Conservation (phyloP, 495 filamentous ascomycete genomes). For the Glutinoglossum americanum region DNA sequence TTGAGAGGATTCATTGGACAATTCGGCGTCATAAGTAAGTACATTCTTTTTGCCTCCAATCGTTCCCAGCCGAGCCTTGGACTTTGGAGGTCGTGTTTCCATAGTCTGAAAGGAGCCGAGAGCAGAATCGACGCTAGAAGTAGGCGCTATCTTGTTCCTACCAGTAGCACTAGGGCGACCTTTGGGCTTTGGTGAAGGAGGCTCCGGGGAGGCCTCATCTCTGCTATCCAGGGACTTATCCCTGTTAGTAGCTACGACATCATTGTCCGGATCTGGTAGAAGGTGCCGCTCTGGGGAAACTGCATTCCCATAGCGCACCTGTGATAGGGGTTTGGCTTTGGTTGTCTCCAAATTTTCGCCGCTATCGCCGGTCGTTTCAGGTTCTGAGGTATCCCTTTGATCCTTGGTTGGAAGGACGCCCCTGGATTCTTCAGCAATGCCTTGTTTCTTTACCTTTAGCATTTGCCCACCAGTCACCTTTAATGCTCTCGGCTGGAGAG, state of each 20-base stretch:
- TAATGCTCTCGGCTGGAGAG: not conserved
- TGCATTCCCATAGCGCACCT: not conserved
- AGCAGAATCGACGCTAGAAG: not conserved
- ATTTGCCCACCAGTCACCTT: not conserved
- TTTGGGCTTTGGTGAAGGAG: not conserved
- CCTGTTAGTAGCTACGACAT: not conserved
- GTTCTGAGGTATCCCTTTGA: not conserved
- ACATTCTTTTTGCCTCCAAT: not conserved
- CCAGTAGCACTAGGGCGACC: not conserved
- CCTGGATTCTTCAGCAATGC: not conserved
- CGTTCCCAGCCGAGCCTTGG: not conserved
- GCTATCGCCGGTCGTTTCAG: not conserved
- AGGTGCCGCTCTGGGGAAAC: not conserved
- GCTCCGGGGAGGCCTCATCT: not conserved
- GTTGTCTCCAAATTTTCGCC: not conserved
- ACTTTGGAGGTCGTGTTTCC: not conserved
- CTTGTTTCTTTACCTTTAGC: not conserved
- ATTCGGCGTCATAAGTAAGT: not conserved
- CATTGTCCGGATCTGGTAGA: not conserved
- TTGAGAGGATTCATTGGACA: not conserved
- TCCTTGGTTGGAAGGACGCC: not conserved
- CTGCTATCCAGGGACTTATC: not conserved
- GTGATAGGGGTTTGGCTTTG: not conserved
- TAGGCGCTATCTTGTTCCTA: not conserved
- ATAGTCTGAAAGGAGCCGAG: not conserved